phyloP scores from a whole-genome alignment of 495 filamentous ascomycete genomes.

The Chaetomium tenue region DNA sequence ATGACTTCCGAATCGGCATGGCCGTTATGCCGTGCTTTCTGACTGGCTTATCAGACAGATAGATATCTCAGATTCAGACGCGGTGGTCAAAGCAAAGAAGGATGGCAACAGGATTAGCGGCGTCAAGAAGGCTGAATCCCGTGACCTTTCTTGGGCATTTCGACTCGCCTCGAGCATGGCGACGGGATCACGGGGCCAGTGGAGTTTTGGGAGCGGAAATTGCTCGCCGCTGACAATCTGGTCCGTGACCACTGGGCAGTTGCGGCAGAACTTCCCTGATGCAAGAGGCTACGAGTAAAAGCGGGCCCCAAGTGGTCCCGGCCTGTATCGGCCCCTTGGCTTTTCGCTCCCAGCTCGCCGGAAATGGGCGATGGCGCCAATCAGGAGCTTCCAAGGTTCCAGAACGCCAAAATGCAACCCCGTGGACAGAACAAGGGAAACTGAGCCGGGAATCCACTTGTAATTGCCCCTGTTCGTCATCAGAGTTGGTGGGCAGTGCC shows the following conservation, averaged over 20 bases:
- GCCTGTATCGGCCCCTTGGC: constrained; percentile 13
- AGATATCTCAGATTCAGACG: neutral
- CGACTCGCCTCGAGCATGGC: neutral
- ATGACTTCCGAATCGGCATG: neutral
- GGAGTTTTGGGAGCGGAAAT: constrained; percentile 17
- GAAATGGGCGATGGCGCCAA: constrained; percentile 17
- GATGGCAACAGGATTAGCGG: neutral
- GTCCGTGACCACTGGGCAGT: constrained; percentile 9
- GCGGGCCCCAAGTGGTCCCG: neutral
- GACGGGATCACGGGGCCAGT: constrained; percentile 17
- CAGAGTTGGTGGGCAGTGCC: constrained; percentile 20
- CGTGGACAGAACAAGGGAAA: constrained; percentile 9
- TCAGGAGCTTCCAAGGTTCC: constrained; percentile 27
- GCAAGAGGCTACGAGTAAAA: constrained; percentile 12
- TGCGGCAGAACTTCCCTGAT: neutral
- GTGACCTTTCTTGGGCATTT: neutral
- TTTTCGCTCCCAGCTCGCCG: constrained; percentile 19
- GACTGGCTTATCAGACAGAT: neutral
- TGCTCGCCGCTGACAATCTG: constrained; percentile 20
- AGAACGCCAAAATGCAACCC: constrained; percentile 22
- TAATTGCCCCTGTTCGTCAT: constrained; percentile 16
- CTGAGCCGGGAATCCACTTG: constrained; percentile 6
- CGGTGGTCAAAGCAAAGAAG: neutral
- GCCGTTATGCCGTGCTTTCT: neutral
- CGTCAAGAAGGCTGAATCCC: neutral